Evolutionary conservation across 805 yeast species (phyloP), one percentile per base, ranked within the genome.

Genomic region (Kockiozyma suomiensis): DNA sequence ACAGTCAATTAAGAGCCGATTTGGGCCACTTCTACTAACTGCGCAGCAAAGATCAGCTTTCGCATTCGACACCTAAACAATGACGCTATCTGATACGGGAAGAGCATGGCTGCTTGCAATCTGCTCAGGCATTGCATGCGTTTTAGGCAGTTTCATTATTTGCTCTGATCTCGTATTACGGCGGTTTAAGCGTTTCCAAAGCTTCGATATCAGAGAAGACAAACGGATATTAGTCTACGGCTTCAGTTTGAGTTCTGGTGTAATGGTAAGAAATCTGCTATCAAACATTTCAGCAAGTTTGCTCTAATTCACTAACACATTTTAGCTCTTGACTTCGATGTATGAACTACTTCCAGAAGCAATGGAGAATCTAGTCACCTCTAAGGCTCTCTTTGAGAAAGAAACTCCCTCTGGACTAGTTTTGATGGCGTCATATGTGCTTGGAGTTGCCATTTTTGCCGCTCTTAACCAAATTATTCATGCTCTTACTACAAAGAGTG

Each of bases 161-260:
- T 86, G 75, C 66, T 64, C 78, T 1, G 96, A 89, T 69, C 78
- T 79, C 15, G 12, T 86, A 0, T 84, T 86, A 72, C 70, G 73
- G 50, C 32, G 70, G 13, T 58, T 82, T 37, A 80, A 86, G 63
- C 54, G 64, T 76, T 56, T 66, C 45, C 74, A 75, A 63, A 79
- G 80, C 0, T 85, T 87, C 70, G 75, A 79, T 40, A 78, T 88
- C 45, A 79, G 81, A 54, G 80, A 82, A 56, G 85, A 87, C 70
- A 82, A 86, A 38, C 73, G 75, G 13, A 85, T 92, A 70, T 79
- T 93, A 62, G 85, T 88, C 41, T 85, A 85, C 35, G 87, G 96
- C 1, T 79, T 93, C 30, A 82, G 94, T 0, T 74, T 92, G 51
- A 85, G 92, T 65, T 79, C 93, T 0, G 98, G 99, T 0, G 89